Base-by-base conservation (phyloP, 2,329 filamentous ascomycete species). In the Aspergillus spinulosporus region DNA sequence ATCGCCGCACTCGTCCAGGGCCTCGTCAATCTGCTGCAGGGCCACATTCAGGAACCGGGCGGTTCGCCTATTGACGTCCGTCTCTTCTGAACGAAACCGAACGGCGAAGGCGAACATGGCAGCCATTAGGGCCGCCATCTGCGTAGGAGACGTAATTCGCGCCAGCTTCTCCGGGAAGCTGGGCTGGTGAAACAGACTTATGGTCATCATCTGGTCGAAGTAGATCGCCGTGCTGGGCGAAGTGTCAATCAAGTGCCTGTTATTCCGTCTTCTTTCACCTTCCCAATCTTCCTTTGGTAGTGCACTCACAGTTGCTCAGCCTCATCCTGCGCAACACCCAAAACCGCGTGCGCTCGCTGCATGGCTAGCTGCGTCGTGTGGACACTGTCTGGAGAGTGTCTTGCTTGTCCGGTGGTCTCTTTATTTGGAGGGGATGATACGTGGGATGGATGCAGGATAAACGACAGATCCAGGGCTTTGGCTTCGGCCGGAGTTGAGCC, bases 201-300 rank as follows among this genome's bases (percentile, higher is more conserved):
- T 68, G 6, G 69, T 59, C 2, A 65, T 63, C 66, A 71, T 71
- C 51, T 69, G 69, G 42, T 66, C 61, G 48, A 72, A 73, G 7
- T 48, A 48, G 9, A 36, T 28, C 26, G 4, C 4, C 26, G 26
- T 28, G 26, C 26, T 28, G 26, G 26, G 4, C 3, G 26, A 28
- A 28, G 26, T 28, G 26, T 28, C 26, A 28, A 28, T 28, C 26
- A 28, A 4, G 4, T 28, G 26, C 26, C 26, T 28, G 26, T 28
- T 28, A 3, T 28, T 28, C 26, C 26, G 26, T 28, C 26, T 28
- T 28, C 26, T 28, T 28, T 28, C 4, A 4, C 4, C 26, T 28
- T 28, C 26, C 3, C 4, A 28, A 4, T 28, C 26, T 4, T 28
- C 26, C 26, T 28, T 4, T 3, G 26, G 26, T 28, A 28, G 26